These are phyloP conservation scores for Tilletia walkeri DNA, from an alignment of 1,284 basidiomycete species.

Conservation along the genomic window DNA sequence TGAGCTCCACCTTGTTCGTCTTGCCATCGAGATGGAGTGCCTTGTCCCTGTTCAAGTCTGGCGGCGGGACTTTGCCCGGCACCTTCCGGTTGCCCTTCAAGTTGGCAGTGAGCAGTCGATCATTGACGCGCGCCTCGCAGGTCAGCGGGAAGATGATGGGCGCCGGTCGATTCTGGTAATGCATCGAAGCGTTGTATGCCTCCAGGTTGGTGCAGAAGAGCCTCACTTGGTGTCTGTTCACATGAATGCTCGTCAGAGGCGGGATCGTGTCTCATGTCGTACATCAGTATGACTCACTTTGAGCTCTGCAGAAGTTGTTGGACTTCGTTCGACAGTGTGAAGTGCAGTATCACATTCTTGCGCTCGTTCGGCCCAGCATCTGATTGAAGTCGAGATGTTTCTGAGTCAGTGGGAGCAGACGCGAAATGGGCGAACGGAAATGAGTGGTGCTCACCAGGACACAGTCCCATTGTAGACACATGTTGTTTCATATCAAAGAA, in stretches of 20 bases:
- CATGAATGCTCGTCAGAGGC: constrained; percentile 1
- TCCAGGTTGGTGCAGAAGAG: constrained; percentile 46
- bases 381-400: constrained; percentile 3
- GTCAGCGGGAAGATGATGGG: constrained; percentile 47
- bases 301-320: constrained; percentile 28
- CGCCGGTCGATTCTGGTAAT: constrained; percentile 25
- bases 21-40: neutral
- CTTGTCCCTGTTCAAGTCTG: constrained; percentile 48
- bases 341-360: constrained; percentile 30
- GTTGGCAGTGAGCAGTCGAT: constrained; percentile 31
- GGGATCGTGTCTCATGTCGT: neutral
- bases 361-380: constrained; percentile 41
- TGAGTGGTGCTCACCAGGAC: constrained; percentile 3
- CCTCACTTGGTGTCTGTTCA: constrained; percentile 28
- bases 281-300: constrained; percentile 1
- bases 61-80: constrained; percentile 44
- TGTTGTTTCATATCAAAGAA: constrained; percentile 47
- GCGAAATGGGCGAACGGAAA: too few species aligned
- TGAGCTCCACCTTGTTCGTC: constrained; percentile 30
- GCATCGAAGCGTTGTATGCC: constrained; percentile 34
- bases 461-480: constrained; percentile 26
- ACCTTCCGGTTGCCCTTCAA: constrained; percentile 50
- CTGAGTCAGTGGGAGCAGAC: neutral
- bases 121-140: constrained; percentile 48
- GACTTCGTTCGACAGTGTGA: constrained; percentile 33